Evolutionary conservation across 441 rosid genomes (phyloP).

Genomic region (Macaranga tanarius): DNA sequence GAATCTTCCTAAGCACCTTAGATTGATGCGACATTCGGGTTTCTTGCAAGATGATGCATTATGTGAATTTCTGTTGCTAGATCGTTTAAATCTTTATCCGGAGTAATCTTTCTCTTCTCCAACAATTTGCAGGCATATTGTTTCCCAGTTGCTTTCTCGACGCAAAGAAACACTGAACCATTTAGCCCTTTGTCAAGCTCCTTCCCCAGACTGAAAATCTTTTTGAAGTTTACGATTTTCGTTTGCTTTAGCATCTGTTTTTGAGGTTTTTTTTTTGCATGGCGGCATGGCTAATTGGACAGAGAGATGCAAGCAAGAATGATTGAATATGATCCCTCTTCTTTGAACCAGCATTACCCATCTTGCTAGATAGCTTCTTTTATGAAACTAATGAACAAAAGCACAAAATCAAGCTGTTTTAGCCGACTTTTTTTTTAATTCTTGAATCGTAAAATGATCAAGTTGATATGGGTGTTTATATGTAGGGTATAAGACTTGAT

Average conservation of each 20-base stretch:
- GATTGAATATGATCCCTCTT: neutral
- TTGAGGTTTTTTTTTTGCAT: neutral
- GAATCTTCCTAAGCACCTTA: neutral
- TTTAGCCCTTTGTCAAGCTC: neutral
- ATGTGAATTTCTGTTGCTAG: neutral
- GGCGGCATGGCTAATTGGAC: no score
- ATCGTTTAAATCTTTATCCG: neutral
- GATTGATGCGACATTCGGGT: constrained; percentile 1
- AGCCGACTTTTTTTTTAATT: no score
- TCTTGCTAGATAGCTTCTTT: no score
- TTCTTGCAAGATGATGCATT: neutral
- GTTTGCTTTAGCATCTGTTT: neutral
- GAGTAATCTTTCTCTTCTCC: neutral
- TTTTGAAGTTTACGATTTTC: neutral
- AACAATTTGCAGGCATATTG: neutral
- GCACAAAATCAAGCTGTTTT: no score
- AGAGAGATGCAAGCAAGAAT: no score
- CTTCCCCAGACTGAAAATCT: neutral
- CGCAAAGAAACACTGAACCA: neutral
- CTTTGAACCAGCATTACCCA: neutral
- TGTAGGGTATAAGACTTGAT: no score
- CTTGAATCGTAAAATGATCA: no score
- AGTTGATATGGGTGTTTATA: no score
- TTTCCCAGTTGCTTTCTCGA: neutral
- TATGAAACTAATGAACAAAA: no score